phyloP scores from a whole-genome alignment of 805 yeast species.

The Lipomyces mesembrius region DNA sequence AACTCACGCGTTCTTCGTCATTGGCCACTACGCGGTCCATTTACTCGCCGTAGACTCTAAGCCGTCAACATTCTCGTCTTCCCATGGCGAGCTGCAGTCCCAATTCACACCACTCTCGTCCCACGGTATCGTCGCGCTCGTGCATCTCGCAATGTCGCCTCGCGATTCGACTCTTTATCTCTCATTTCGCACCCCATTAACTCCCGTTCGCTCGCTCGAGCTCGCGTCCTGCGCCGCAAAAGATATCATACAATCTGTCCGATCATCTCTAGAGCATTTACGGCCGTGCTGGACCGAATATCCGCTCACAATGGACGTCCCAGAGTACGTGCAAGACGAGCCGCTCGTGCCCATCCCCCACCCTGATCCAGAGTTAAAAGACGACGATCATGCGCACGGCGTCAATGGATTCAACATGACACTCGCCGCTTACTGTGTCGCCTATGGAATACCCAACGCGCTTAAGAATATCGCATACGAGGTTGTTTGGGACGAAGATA shows the following conservation, averaged over 20 bases:
- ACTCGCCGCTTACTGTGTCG: conserved; percentile 39
- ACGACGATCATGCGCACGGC: conserved; percentile 15
- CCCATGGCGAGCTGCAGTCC: conserved; percentile 6
- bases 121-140: conserved; percentile 38
- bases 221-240: conserved; percentile 40
- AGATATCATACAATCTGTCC: conserved; percentile 33
- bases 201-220: conserved; percentile 37
- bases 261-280: conserved; percentile 31
- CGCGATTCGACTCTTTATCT: conserved; percentile 36
- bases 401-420: conserved; percentile 38
- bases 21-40: conserved; percentile 29
- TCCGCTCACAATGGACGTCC: conserved; percentile 39
- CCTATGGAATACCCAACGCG: conserved; percentile 35
- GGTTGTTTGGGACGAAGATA: conserved; percentile 29
- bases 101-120: conserved; percentile 30
- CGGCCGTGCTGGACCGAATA: conserved; percentile 40
- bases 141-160: conserved; percentile 40
- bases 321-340: conserved; percentile 36
- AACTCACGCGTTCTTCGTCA: conserved; percentile 26
- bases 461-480: conserved; percentile 28
- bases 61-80: background rate
- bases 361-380: background rate
- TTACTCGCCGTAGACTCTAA: conserved; percentile 22
- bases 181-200: conserved; percentile 38
- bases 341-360: conserved; percentile 26